Evolutionary conservation across 495 filamentous ascomycete species (phyloP), one percentile per base, ranked within the genome.

Genomic region (Penicillium malachiteum): DNA sequence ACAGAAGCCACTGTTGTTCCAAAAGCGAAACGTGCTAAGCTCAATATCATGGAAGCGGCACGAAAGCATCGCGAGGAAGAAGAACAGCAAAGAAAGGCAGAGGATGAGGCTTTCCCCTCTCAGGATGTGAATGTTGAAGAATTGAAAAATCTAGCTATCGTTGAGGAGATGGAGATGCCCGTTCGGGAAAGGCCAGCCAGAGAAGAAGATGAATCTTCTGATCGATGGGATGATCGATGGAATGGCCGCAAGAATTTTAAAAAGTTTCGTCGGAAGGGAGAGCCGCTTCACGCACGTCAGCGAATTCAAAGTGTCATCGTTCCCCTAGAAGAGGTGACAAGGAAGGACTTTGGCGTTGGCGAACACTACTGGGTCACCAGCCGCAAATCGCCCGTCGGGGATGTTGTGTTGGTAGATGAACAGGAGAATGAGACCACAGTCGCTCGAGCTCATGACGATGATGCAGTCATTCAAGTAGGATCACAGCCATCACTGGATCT

Each of bases 181-280:
- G 21, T 65, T 11, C 65, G 70, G 6, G 44, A 57, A 17, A 26
- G 4, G 4, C 52, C 52, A 48, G 14, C 31, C 1, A 43, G 57
- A 30, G 50, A 74, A 77, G 41, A 78, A 75, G 50, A 70, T 13
- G 5, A 3, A 32, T 76, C 76, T 18, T 78, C 79, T 50, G 80
- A 82, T 9, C 81, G 91, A 18, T 97, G 95, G 94, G 85, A 97
- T 62, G 86, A 91, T 3, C 77, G 79, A 35, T 98, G 95, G 95
- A 96, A 97, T 65, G 94, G 95, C 0, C 83, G 93, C 6, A 95
- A 91, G 72, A 97, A 98, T 60, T 98, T 97, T 77, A 98, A 98
- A 71, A 87, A 83, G 59, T 98, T 98, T 59, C 81, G 84, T 4
- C 82, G 84, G 52, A 81, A 83, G 44, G 84, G 80, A 3, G 78